These are phyloP conservation scores for Rhizopogon parksii DNA, from an alignment of 1,284 basidiomycete species.

Conservation along the genomic window DNA sequence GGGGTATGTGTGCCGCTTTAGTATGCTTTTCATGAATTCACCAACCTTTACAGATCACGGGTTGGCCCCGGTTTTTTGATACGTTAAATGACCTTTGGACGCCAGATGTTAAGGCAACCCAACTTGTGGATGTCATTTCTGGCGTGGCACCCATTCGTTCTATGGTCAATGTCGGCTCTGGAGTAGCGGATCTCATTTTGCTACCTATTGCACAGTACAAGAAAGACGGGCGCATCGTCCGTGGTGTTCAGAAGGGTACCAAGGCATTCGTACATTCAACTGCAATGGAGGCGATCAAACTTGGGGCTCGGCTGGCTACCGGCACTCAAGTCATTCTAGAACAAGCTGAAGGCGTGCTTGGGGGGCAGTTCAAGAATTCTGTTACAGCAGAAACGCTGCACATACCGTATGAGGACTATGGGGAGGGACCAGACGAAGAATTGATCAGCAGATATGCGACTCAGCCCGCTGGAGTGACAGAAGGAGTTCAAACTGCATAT, in stretches of 20 bases:
- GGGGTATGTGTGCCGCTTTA: constrained; percentile 56
- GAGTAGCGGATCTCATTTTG: constrained; percentile 91
- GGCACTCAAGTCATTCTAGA: constrained; percentile 97
- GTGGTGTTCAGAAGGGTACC: constrained; percentile 92
- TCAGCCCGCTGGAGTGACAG: constrained; percentile 77
- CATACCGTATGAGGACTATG: constrained; percentile 33
- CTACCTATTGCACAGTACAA: constrained; percentile 96
- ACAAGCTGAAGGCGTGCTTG: constrained; percentile 89
- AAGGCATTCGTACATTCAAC: constrained; percentile 90
- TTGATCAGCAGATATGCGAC: constrained; percentile 84
- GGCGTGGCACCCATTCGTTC: constrained; percentile 94
- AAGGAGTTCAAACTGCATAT: constrained; percentile 90
- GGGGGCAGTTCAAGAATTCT: constrained; percentile 62
- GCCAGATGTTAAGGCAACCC: constrained; percentile 97
- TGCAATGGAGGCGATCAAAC: constrained; percentile 88
- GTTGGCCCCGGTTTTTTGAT: constrained; percentile 84
- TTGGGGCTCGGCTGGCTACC: constrained; percentile 92
- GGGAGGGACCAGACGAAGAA: constrained; percentile 38
- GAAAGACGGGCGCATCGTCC: constrained; percentile 90
- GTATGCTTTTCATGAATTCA: constrained; percentile 4
- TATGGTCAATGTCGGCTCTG: constrained; percentile 93
- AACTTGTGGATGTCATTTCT: constrained; percentile 95
- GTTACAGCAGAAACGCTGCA: constrained; percentile 64
- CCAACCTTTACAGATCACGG: constrained; percentile 59
- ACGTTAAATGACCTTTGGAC: constrained; percentile 97